Conservation (phyloP, 352 stramenopile genomes). For the Phytophthora podocarpi region DNA sequence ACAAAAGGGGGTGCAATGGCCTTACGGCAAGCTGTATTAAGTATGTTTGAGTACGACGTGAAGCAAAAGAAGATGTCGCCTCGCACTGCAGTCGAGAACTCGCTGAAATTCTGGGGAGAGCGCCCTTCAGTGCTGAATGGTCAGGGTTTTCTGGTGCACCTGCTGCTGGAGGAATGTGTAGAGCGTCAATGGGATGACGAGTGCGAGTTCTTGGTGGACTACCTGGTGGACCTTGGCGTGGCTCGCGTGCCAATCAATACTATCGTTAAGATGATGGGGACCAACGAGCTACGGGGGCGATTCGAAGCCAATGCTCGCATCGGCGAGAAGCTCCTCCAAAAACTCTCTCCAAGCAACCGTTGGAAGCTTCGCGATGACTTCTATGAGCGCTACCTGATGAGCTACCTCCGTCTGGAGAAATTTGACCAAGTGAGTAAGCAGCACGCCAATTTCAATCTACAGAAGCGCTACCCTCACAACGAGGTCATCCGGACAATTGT, state of each 20-base stretch:
- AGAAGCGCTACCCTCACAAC: constrained; percentile 40
- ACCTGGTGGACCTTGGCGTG: constrained; percentile 29
- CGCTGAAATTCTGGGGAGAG: constrained; percentile 43
- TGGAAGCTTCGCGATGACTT: constrained; percentile 38
- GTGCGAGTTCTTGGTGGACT: constrained; percentile 38
- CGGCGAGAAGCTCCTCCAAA: constrained; percentile 36
- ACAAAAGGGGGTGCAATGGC: constrained; percentile 37
- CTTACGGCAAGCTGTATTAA: constrained; percentile 38
- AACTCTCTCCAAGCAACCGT: constrained; percentile 18
- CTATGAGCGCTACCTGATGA: constrained; percentile 47
- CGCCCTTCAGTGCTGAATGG: constrained; percentile 39
- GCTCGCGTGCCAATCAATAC: constrained; percentile 32
- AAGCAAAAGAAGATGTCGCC: constrained; percentile 28
- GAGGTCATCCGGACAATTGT: constrained; percentile 41
- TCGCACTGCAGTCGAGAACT: constrained; percentile 30
- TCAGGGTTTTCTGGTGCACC: constrained; percentile 52
- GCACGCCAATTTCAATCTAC: constrained; percentile 24
- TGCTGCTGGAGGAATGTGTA: constrained; percentile 49
- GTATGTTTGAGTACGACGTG: constrained; percentile 39
- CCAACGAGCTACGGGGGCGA: constrained; percentile 37
- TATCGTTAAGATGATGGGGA: constrained; percentile 42
- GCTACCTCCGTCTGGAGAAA: constrained; percentile 38
- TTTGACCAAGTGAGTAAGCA: constrained; percentile 37
- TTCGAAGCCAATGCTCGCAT: constrained; percentile 39
- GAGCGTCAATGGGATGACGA: constrained; percentile 35